Evolutionary conservation across 139 green algal genomes (phyloP), one percentile per base, ranked within the genome.

Genomic region (Ostreobium quekettii): DNA sequence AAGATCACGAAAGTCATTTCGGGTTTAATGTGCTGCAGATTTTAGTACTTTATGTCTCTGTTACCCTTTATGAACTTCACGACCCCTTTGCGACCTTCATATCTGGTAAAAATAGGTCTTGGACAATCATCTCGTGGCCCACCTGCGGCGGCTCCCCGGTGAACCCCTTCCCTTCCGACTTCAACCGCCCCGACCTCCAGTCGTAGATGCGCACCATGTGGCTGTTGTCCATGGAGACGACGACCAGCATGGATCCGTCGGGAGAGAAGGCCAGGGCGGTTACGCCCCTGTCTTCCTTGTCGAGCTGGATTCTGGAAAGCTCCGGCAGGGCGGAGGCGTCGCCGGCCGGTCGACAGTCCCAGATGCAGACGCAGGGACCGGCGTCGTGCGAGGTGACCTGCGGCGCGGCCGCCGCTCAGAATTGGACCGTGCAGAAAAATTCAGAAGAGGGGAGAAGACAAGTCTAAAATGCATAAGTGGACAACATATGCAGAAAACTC

Each of bases 131-230:
- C n/a, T n/a, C n/a, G n/a, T n/a, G 26, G 1, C 73, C 1, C 47
- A 82, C 82, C 80, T 89, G 83, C 42, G 80, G 80, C 35, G 83
- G 83, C 60, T 86, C 80, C 1, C 83, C 83, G 73, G 78, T 83
- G 67, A 80, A 77, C 1, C 83, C 83, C 48, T 74, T 78, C 42
- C 73, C 75, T 32, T 67, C 47, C 29, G 36, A 71, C 33, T 86
- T 57, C 70, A 66, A 37, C 36, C 72, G 68, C 28, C 75, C 69
- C 26, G 67, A 74, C n/a, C 79, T 42, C 83, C 83, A 90, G 83
- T 92, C 82, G 64, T 78, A 89, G 37, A 92, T 59, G 32, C 71
- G 76, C 47, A 92, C 77, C 8, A 77, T 85, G 77, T 92, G 85
- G 1, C 58, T 32, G 67, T 92, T 89, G 76, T 92, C 85, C 47